Base-by-base conservation (phyloP, 2,329 filamentous ascomycete genomes). In the Diplodia seriata region DNA sequence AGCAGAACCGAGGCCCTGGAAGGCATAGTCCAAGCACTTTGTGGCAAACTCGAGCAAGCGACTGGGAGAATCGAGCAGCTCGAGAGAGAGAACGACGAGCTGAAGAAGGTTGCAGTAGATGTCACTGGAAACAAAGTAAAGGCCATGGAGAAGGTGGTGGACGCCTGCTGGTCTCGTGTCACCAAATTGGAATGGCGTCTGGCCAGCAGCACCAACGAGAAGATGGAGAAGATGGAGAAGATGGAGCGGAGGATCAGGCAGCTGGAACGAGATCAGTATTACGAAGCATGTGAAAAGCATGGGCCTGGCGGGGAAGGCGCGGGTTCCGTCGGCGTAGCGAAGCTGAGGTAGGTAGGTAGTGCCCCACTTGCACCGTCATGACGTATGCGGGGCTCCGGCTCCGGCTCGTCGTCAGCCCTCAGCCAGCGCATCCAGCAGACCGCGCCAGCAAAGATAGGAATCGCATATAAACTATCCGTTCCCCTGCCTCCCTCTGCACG, bases 381-480 rank as follows among this genome's bases (percentile, higher is more conserved):
- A 63, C 59, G 59, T 63, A 63, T 51, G 59, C 59, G 47, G 59
- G 59, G 43, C 59, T 33, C 4, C 57, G 49, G 14, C 59, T 36
- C 23, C 23, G 23, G 23, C 23, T 26, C 26, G 26, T 26, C 26
- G 26, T 26, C 31, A 33, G 6, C 31, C 8, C 9, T 33, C 31
- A 40, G 59, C 59, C 59, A 63, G 38, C 59, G 47, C 59, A 63
- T 51, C n/a, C 47, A 31, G 31, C 43, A 26, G 31, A 31, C 20
- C 20, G 15, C 15, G 26, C 11, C 4, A 8, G n/a, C 33, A 57
- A 26, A 29, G 36, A 23, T 14, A 8, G 23, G 23, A 62, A n/a
- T 5, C 23, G 18, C 31, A 63, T 51, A 63, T 51, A 63, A 38
- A 33, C 59, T 18, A 50, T n/a, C 14, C 43, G 12, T 8, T 12